A percentile compares a stretch with the other conserved stretches of the same genome.
phyloP scores from a whole-genome alignment of 352 stramenopile genomes.

The Phytophthora pistaciae region DNA sequence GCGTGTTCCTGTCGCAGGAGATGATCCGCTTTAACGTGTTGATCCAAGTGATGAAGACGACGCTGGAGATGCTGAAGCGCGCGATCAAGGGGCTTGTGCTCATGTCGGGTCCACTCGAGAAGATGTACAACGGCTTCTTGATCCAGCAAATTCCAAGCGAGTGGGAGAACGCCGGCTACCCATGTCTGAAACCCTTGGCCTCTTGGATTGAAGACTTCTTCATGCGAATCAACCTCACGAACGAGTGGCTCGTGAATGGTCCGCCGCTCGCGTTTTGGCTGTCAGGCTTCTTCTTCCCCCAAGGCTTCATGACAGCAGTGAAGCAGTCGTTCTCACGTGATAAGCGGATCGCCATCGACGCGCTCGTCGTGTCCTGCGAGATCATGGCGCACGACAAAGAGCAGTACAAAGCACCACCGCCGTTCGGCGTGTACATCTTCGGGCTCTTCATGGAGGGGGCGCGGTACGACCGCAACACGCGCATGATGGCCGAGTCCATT shows the following conservation, averaged over 20 bases:
- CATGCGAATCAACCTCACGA: slow-evolving; percentile 83
- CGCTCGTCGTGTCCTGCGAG: slow-evolving; percentile 87
- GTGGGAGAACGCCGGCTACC: slow-evolving; percentile 93
- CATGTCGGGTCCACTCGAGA: slow-evolving; percentile 91
- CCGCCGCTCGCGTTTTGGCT: slow-evolving; percentile 91
- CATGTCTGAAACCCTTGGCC: slow-evolving; percentile 92
- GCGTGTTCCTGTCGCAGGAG: slow-evolving; percentile 93
- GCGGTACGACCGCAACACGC: slow-evolving; percentile 81
- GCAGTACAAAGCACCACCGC: slow-evolving; percentile 59
- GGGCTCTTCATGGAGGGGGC: slow-evolving; percentile 96
- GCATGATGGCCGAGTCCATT: slow-evolving; percentile 90
- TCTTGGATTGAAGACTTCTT: slow-evolving; percentile 96
- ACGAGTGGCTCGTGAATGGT: slow-evolving; percentile 85
- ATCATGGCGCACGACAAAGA: slow-evolving; percentile 84
- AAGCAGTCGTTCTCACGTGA: slow-evolving; percentile 94
- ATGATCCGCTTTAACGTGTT: slow-evolving; percentile 93
- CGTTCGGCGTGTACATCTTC: slow-evolving; percentile 94
- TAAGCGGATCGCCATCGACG: slow-evolving; percentile 93
- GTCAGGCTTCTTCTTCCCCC: slow-evolving; percentile 96
- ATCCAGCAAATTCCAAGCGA: slow-evolving; percentile 89
- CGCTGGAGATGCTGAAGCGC: slow-evolving; percentile 88
- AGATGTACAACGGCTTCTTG: slow-evolving; percentile 94
- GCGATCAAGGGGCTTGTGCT: slow-evolving; percentile 93
- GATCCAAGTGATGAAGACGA: slow-evolving; percentile 87
- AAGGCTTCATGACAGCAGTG: slow-evolving; percentile 96